Percentiles rank a stretch among this genome's conserved stretches.
Conservation (phyloP, 306 rosid genomes). For the Lithocarpus polystachyus region DNA sequence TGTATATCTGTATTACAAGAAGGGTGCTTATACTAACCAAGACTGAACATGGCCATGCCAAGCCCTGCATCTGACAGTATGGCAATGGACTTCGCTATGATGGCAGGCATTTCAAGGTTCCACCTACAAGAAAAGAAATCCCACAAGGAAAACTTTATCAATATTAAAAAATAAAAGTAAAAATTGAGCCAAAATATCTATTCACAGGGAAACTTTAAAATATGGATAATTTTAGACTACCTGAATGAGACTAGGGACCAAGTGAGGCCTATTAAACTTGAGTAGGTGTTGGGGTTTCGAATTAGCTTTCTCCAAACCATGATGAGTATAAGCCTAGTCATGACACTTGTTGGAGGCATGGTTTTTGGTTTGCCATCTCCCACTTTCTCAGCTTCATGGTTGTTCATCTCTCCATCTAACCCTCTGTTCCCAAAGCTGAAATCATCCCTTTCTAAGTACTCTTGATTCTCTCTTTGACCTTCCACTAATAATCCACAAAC, state of each 20-base stretch:
- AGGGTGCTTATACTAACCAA: constrained; percentile 50
- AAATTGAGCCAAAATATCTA: not conserved
- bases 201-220: not conserved
- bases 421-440: constrained; percentile 82
- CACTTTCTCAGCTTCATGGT: constrained; percentile 42
- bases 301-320: constrained; percentile 97
- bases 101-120: constrained; percentile 79
- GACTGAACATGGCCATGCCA: constrained; percentile 99
- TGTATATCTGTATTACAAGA: not conserved
- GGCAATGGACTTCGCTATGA: constrained; percentile 79
- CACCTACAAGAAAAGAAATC: constrained; percentile 47
- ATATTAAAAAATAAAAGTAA: not conserved
- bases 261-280: constrained; percentile 73
- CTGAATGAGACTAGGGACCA: constrained; percentile 88
- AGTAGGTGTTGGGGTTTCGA: constrained; percentile 90
- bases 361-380: constrained; percentile 51
- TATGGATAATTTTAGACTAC: constrained; percentile 27
- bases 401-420: constrained; percentile 46
- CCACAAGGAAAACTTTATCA: constrained; percentile 3
- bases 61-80: constrained; percentile 95
- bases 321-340: constrained; percentile 90
- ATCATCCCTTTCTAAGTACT: constrained; percentile 60
- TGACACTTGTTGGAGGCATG: constrained; percentile 88
- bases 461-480: constrained; percentile 57
- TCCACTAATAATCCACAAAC: constrained; percentile 43